phyloP scores from a whole-genome alignment of 2,329 filamentous ascomycete species.

The Colletotrichum sp. region DNA sequence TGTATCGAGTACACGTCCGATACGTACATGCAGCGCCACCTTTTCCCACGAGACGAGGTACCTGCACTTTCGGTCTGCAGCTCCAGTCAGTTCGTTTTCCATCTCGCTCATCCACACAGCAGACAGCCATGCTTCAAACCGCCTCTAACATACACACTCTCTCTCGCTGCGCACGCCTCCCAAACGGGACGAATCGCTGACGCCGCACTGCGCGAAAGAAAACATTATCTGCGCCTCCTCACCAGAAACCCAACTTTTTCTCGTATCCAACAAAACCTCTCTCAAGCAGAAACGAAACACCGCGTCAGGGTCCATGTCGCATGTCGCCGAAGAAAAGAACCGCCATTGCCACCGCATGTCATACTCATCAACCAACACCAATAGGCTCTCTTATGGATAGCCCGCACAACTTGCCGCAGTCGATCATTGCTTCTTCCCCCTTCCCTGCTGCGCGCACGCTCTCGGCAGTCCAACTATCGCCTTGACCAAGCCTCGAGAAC shows the following conservation, averaged over 20 bases:
- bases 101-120: background rate
- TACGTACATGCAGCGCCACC: background rate
- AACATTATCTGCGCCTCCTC: background rate
- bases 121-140: background rate
- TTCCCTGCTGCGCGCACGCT: background rate
- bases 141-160: background rate
- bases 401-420: background rate
- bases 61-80: background rate
- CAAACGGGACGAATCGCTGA: background rate
- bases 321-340: background rate
- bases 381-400: background rate
- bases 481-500: background rate
- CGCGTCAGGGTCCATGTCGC: background rate
- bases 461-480: background rate
- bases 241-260: background rate
- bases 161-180: background rate
- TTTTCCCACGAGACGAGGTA: background rate
- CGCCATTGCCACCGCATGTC: background rate
- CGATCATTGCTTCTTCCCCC: slow-evolving; percentile 10
- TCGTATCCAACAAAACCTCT: background rate
- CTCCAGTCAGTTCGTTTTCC: background rate
- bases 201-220: background rate
- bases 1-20: background rate
- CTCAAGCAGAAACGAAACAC: background rate
- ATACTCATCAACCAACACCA: background rate